Conservation (phyloP, 345 rosid species). For the Linum usitatissimum region DNA sequence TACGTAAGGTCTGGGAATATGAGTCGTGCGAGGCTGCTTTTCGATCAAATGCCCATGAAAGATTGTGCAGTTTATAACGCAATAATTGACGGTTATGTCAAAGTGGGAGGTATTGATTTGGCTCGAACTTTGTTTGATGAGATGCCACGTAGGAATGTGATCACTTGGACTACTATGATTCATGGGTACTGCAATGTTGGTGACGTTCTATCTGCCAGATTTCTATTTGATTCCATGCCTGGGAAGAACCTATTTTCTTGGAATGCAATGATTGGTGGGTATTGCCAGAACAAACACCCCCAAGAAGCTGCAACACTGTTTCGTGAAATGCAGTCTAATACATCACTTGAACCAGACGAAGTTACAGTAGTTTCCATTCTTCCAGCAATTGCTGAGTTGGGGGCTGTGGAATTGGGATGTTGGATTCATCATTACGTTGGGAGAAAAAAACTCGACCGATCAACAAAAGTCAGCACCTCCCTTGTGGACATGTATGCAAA, state of each 20-base stretch:
- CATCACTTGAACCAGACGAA: constrained; percentile 46
- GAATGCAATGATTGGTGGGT: constrained; percentile 75
- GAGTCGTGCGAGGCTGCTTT: constrained; percentile 37
- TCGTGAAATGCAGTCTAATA: constrained; percentile 44
- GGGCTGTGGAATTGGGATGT: constrained; percentile 55
- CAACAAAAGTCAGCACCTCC: constrained; percentile 46
- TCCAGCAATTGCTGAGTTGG: constrained; percentile 68
- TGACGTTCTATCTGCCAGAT: constrained; percentile 41
- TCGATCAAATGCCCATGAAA: constrained; percentile 41
- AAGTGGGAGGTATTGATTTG: constrained; percentile 44
- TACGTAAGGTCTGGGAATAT: constrained; percentile 42
- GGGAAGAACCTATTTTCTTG: constrained; percentile 55
- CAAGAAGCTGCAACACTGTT: constrained; percentile 57
- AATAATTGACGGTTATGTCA: constrained; percentile 61
- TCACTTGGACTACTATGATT: constrained; percentile 73
- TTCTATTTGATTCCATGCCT: constrained; percentile 59
- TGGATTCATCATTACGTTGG: constrained; percentile 45
- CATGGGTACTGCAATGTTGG: constrained; percentile 49
- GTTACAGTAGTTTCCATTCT: constrained; percentile 56
- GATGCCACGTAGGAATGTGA: constrained; percentile 43
- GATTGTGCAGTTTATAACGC: constrained; percentile 48
- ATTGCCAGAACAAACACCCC: constrained; percentile 55
- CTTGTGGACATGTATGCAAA: constrained; percentile 78
- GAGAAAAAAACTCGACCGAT: constrained; percentile 42
- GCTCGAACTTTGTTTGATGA: constrained; percentile 49